Conservation (phyloP, 306 rosid species). For the Astragalus glycyphyllos region DNA sequence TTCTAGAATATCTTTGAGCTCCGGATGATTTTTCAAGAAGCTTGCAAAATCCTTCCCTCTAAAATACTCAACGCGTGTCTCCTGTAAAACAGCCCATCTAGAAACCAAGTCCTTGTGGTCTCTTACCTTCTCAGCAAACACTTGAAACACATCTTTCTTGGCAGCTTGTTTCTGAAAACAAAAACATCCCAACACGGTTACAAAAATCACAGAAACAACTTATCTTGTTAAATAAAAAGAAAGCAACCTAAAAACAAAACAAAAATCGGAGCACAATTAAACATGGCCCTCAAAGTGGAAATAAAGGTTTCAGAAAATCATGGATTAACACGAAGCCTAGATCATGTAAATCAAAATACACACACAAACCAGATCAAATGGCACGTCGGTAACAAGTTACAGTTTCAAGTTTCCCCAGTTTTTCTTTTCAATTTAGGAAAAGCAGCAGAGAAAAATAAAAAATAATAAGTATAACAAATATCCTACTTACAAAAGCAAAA, state of each 20-base stretch:
- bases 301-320: slow-evolving; percentile 3
- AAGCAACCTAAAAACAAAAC: not conserved
- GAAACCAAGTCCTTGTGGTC: slow-evolving; percentile 89
- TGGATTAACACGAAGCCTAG: slow-evolving; percentile 7
- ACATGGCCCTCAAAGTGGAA: slow-evolving; percentile 10
- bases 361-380: slow-evolving; percentile 20
- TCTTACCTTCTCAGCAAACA: slow-evolving; percentile 97
- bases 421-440: not conserved
- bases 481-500: not conserved
- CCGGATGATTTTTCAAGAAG: slow-evolving; percentile 84
- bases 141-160: slow-evolving; percentile 79
- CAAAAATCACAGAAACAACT: slow-evolving; percentile 24
- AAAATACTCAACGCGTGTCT: slow-evolving; percentile 93
- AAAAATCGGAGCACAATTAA: not conserved
- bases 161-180: slow-evolving; percentile 76
- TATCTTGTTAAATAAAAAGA: slow-evolving; percentile 15
- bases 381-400: not conserved
- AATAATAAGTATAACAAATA: not conserved
- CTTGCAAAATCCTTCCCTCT: slow-evolving; percentile 92
- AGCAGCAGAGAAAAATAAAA: not conserved
- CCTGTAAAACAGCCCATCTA: slow-evolving; percentile 97
- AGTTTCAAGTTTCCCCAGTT: slow-evolving; percentile 14
- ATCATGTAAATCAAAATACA: slow-evolving; percentile 15
- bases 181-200: slow-evolving; percentile 28
- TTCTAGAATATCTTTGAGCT: slow-evolving; percentile 80